A percentile compares a stretch with the other conserved stretches of the same genome.
Conservation (phyloP, 495 filamentous ascomycete species). For the Aspergillus carlsbadensis region DNA sequence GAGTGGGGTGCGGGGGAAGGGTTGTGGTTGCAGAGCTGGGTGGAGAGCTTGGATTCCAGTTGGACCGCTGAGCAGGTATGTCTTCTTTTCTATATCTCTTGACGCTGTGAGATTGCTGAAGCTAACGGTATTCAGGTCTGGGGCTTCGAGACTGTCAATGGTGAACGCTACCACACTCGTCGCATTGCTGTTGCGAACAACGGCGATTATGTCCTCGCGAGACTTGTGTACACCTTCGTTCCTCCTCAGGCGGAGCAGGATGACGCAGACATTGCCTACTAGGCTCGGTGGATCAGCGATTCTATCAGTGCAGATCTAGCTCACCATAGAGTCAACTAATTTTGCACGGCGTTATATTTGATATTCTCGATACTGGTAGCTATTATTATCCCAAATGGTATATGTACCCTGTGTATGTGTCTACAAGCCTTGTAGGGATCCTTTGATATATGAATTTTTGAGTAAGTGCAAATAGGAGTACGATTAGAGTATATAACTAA, state of each 20-base stretch:
- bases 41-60: constrained; percentile 35
- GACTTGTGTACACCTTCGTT: constrained; percentile 72
- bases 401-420: background rate
- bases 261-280: constrained; percentile 6
- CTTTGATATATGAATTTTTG: too few relatives aligned
- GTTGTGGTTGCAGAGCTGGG: constrained; percentile 46
- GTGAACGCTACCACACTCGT: constrained; percentile 65
- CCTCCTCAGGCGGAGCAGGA: constrained; percentile 5
- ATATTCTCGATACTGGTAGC: background rate
- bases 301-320: background rate
- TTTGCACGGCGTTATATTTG: background rate
- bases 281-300: background rate
- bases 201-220: constrained; percentile 56
- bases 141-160: constrained; percentile 60
- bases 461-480: background rate
- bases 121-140: constrained; percentile 46
- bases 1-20: constrained; percentile 41
- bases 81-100: constrained; percentile 14
- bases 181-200: constrained; percentile 66
- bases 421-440: too few relatives aligned
- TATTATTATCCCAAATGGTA: background rate
- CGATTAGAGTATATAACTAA: constrained; percentile 6
- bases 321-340: background rate
- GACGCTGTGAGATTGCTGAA: background rate
- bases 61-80: constrained; percentile 55